These are phyloP conservation scores for Lachnellula cervina DNA, from an alignment of 2,329 filamentous ascomycete species.

Conservation along the genomic window DNA sequence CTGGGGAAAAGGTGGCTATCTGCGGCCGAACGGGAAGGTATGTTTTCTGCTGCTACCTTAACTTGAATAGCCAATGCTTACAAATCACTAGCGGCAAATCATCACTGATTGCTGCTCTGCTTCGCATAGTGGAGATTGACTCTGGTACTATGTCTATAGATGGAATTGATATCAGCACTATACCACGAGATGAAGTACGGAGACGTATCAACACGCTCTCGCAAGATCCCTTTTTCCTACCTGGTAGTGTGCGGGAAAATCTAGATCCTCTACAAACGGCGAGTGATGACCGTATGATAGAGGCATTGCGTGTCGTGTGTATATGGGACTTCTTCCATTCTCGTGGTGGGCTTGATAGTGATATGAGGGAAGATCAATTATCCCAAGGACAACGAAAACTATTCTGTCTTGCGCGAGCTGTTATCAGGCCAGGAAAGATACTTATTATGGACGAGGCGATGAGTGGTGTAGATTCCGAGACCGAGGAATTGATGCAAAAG, in stretches of 20 bases:
- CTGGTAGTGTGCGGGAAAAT: slow-evolving; percentile 44
- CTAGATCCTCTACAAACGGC: slow-evolving; percentile 38
- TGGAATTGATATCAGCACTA: slow-evolving; percentile 38
- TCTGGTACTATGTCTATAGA: slow-evolving; percentile 42
- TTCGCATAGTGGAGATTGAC: slow-evolving; percentile 44
- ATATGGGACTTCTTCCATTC: slow-evolving; percentile 22
- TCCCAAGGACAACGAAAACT: slow-evolving; percentile 47
- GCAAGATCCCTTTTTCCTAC: slow-evolving; percentile 48
- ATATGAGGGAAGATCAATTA: slow-evolving; percentile 55
- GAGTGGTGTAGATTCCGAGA: slow-evolving; percentile 52
- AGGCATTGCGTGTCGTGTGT: slow-evolving; percentile 40
- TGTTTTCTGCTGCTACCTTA: too few relatives aligned
- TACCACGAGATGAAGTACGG: slow-evolving; percentile 43
- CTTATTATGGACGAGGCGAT: slow-evolving; percentile 41
- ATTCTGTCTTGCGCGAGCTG: slow-evolving; percentile 43
- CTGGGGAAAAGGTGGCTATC: slow-evolving; percentile 45
- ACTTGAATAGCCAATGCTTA: too few relatives aligned
- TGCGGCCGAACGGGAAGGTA: slow-evolving; percentile 35
- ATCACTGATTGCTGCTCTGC: slow-evolving; percentile 41
- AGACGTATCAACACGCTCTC: slow-evolving; percentile 36
- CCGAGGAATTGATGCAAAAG: slow-evolving; percentile 51
- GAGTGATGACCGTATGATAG: slow-evolving; percentile 39
- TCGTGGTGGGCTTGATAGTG: slow-evolving; percentile 20
- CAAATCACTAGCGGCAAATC: slow-evolving; percentile 32
- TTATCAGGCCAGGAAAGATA: slow-evolving; percentile 37